Evolutionary conservation across 768 basidiomycete species (phyloP), one percentile per base, ranked within the genome.

Genomic region (Calocybe gangraenosa): DNA sequence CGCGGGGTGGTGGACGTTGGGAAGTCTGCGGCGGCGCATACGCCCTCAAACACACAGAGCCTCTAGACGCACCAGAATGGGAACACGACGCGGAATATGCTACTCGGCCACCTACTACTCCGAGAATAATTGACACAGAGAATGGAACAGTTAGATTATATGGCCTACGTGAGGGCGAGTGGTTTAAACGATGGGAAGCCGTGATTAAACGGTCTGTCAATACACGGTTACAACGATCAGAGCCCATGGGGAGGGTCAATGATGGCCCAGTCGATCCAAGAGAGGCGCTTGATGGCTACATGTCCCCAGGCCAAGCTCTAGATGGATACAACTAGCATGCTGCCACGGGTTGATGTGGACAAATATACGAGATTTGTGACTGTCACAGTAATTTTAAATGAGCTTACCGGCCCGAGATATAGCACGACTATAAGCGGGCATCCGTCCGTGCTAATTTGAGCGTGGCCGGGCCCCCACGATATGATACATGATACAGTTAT

Each of bases 121-220:
- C 54, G 13, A 52, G 61, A 14, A 57, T 64, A 40, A 54, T 67
- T 47, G 62, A 52, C 53, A 66, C 64, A 25, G 53, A 55, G 8
- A 53, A 48, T 45, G 75, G 68, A 37, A 61, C 61, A 37, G 67
- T 65, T 49, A 64, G 66, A 55, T 49, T 78, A 7, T 55, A 79
- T 1, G 89, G 88, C 6, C 56, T 78, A 44, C 71, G 73, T 49
- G 88, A 91, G 62, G 85, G 82, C 7, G 76, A 82, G 52, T 92
- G 87, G 88, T 84, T 88, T 62, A 75, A 71, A 58, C 67, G 66
- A 43, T 91, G 89, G 87, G 84, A 90, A 56, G 70, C 68, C 20
- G 69, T 78, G 1, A 87, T 92, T 44, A 68, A 67, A 35, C 70
- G 76, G 22, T 79, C 79, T 0, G 84, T 89, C 2, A 48, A 65